Percentiles rank a stretch among this genome's conserved stretches.
These are phyloP conservation scores for Turnera subulata DNA, from an alignment of 345 rosid species.

Conservation along the genomic window DNA sequence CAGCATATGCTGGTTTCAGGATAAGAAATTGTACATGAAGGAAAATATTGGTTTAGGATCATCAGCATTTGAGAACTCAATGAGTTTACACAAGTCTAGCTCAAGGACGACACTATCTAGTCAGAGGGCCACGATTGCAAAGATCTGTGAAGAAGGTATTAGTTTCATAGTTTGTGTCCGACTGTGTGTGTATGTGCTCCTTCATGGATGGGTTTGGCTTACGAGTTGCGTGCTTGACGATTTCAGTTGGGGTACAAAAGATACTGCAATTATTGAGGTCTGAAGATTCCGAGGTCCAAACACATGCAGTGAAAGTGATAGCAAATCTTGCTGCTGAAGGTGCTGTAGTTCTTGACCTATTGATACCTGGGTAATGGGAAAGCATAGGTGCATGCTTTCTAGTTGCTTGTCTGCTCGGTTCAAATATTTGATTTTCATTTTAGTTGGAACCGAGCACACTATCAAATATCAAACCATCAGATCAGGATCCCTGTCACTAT, in stretches of 20 bases:
- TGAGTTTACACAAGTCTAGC: slow-evolving; percentile 46
- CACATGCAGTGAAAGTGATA: slow-evolving; percentile 86
- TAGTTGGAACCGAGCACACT: too few species aligned
- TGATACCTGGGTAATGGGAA: too few species aligned
- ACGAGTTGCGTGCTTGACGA: slow-evolving; percentile 19
- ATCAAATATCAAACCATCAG: too few species aligned
- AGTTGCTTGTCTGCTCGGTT: neutral
- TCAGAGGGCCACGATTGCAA: slow-evolving; percentile 85
- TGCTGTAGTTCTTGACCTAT: slow-evolving; percentile 19
- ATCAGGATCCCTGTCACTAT: too few species aligned
- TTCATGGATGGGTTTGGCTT: too few species aligned
- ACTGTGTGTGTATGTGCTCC: too few species aligned
- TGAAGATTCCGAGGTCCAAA: slow-evolving; percentile 82
- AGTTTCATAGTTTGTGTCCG: neutral
- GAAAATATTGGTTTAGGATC: slow-evolving; percentile 49
- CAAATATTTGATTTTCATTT: neutral
- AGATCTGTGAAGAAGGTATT: slow-evolving; percentile 92
- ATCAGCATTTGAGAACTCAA: slow-evolving; percentile 33
- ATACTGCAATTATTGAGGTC: slow-evolving; percentile 69
- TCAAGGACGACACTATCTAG: slow-evolving; percentile 54
- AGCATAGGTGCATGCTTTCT: neutral
- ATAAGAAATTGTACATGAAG: slow-evolving; percentile 42
- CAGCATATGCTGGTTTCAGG: slow-evolving; percentile 30
- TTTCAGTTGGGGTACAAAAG: slow-evolving; percentile 82
- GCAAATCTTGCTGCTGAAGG: slow-evolving; percentile 99